Evolutionary conservation across 2,329 filamentous ascomycete species (phyloP).

Genomic region (Pseudogymnoascus sp.): DNA sequence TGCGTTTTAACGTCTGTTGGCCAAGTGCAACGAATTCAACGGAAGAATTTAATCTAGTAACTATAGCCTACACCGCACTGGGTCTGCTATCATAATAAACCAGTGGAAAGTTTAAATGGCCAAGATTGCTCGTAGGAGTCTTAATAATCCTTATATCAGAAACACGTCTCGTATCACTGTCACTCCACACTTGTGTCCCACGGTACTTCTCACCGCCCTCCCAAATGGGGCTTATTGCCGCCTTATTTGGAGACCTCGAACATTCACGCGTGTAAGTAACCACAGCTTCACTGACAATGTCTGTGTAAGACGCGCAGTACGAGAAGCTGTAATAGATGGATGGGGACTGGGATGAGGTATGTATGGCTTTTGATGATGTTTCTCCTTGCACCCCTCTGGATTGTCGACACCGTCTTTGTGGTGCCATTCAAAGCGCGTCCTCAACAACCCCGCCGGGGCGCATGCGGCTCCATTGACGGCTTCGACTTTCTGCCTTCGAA

Average conservation of each 20-base stretch:
- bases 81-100: not conserved
- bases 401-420: slow-evolving; percentile 10
- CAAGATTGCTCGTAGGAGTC: not conserved
- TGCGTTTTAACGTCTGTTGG: not conserved
- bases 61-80: not conserved
- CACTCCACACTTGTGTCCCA: not conserved
- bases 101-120: not conserved
- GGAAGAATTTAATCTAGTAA: not conserved
- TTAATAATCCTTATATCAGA: not conserved
- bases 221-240: not conserved
- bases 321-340: slow-evolving; percentile 38
- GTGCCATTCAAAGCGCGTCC: slow-evolving; percentile 14
- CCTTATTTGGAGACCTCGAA: slow-evolving; percentile 4
- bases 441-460: slow-evolving; percentile 18
- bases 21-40: not conserved
- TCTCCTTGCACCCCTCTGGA: not conserved
- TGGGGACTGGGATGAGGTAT: slow-evolving; percentile 59
- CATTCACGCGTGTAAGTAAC: slow-evolving; percentile 8
- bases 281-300: slow-evolving; percentile 7
- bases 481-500: slow-evolving; percentile 3
- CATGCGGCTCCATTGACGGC: slow-evolving; percentile 16
- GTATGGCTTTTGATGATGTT: slow-evolving; percentile 23
- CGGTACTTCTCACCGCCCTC: not conserved
- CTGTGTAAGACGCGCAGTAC: slow-evolving; percentile 9
- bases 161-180: not conserved